These are phyloP conservation scores for Cutaneotrichosporon sp. DNA, from an alignment of 1,284 basidiomycete species.

Conservation along the genomic window DNA sequence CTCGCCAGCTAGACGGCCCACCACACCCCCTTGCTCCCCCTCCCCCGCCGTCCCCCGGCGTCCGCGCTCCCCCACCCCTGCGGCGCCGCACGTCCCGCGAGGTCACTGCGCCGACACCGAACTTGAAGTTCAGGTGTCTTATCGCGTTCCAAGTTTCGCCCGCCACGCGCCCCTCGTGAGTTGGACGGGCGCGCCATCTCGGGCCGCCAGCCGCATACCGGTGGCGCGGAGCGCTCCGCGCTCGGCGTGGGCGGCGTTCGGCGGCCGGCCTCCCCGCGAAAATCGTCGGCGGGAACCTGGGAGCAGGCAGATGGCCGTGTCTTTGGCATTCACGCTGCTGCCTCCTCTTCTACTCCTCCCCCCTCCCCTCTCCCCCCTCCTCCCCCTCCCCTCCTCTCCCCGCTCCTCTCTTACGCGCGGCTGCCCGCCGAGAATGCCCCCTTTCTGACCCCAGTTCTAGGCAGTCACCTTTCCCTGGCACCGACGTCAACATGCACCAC, in stretches of 20 bases:
- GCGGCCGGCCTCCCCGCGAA: no score
- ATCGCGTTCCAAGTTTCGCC: not conserved
- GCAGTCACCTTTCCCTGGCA: not conserved
- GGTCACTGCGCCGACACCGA: slow-evolving; percentile 2
- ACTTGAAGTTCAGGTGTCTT: not conserved
- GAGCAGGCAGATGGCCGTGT: no score
- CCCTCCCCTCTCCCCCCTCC: not conserved
- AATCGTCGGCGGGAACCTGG: no score
- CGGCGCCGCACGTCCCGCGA: not conserved
- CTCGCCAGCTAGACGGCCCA: not conserved
- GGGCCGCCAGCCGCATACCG: no score
- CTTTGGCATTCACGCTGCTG: no score
- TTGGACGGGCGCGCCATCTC: no score
- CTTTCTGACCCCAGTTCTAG: not conserved
- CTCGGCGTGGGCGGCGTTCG: no score
- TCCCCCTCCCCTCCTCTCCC: no score
- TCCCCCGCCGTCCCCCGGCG: not conserved
- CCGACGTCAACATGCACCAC: slow-evolving; percentile 43
- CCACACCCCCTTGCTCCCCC: slow-evolving; percentile 3
- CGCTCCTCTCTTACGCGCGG: no score
- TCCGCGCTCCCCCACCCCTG: not conserved
- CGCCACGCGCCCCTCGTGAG: not conserved
- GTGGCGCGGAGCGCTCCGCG: no score
- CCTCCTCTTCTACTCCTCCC: no score
- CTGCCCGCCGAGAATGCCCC: not conserved